A percentile compares a stretch with the other conserved stretches of the same genome.
phyloP scores from a whole-genome alignment of 2,329 filamentous ascomycete species.

The Talaromyces sp. region DNA sequence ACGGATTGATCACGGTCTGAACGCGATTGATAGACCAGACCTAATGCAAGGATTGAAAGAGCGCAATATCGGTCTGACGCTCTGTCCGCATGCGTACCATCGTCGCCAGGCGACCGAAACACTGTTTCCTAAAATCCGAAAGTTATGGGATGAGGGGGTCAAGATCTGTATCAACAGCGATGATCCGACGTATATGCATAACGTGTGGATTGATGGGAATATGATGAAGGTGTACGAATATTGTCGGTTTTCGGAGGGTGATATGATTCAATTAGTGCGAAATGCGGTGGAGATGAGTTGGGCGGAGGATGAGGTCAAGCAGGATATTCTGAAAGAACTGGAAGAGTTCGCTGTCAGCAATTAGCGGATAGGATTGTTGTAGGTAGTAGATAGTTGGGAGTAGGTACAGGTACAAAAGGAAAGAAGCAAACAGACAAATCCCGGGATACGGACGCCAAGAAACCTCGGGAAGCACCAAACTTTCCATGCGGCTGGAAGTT shows the following conservation, averaged over 20 bases:
- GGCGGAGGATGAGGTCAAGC: slow-evolving; percentile 42
- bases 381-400: too few species aligned
- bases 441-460: not conserved
- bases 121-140: slow-evolving; percentile 45
- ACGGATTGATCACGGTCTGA: slow-evolving; percentile 45
- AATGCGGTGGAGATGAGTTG: slow-evolving; percentile 49
- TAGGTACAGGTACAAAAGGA: not conserved
- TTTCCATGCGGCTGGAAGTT: not conserved
- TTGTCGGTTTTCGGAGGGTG: slow-evolving; percentile 39
- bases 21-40: slow-evolving; percentile 34
- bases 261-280: slow-evolving; percentile 43
- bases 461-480: not conserved
- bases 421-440: not conserved
- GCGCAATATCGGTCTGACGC: slow-evolving; percentile 38
- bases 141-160: slow-evolving; percentile 45
- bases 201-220: slow-evolving; percentile 50
- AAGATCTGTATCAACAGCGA: slow-evolving; percentile 49
- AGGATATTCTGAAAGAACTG: slow-evolving; percentile 9
- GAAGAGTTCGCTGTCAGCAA: not conserved
- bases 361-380: not conserved
- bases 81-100: slow-evolving; percentile 40
- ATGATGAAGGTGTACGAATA: slow-evolving; percentile 44
- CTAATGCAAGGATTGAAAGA: slow-evolving; percentile 33
- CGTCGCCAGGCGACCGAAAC: slow-evolving; percentile 44
- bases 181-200: slow-evolving; percentile 50